phyloP scores from a whole-genome alignment of 2,329 filamentous ascomycete genomes.

The Phialophora macrospora region DNA sequence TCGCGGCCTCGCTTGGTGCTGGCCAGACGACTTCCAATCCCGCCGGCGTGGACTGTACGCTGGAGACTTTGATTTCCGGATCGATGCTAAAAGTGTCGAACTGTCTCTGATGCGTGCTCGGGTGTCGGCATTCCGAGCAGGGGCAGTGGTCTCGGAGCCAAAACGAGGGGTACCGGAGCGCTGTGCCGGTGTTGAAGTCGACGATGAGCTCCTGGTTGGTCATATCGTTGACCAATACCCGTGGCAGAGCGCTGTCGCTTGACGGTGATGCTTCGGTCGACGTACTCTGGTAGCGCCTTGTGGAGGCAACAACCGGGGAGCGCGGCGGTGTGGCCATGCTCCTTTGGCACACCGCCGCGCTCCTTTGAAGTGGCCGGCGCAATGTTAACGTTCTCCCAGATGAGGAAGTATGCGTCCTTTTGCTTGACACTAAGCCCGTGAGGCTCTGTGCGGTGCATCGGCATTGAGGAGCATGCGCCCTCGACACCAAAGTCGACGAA shows the following conservation, averaged over 20 bases:
- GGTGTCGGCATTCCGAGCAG: slow-evolving; percentile 69
- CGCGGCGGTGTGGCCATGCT: background rate
- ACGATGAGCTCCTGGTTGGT: slow-evolving; percentile 38
- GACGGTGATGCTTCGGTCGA: slow-evolving; percentile 12
- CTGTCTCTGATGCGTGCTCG: slow-evolving; percentile 70
- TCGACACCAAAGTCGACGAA: background rate
- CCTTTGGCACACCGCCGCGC: too few species aligned
- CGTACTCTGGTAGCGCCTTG: background rate
- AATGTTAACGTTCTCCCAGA: background rate
- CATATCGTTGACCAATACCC: slow-evolving; percentile 38
- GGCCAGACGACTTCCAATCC: slow-evolving; percentile 34
- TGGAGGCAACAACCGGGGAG: background rate
- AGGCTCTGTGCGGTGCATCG: background rate
- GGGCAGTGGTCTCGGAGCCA: slow-evolving; percentile 71
- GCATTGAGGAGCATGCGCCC: background rate
- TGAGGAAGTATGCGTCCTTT: background rate
- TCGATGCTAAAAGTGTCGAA: slow-evolving; percentile 70
- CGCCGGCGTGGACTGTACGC: slow-evolving; percentile 17
- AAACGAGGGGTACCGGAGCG: slow-evolving; percentile 38
- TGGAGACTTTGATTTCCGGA: slow-evolving; percentile 26
- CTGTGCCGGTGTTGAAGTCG: slow-evolving; percentile 34
- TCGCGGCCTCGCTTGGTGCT: slow-evolving; percentile 8
- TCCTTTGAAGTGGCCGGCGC: background rate
- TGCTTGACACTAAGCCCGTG: background rate
- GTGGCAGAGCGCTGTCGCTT: slow-evolving; percentile 10